Conservation (phyloP, 768 basidiomycete species). For the Pleurotus ostreatus region DNA sequence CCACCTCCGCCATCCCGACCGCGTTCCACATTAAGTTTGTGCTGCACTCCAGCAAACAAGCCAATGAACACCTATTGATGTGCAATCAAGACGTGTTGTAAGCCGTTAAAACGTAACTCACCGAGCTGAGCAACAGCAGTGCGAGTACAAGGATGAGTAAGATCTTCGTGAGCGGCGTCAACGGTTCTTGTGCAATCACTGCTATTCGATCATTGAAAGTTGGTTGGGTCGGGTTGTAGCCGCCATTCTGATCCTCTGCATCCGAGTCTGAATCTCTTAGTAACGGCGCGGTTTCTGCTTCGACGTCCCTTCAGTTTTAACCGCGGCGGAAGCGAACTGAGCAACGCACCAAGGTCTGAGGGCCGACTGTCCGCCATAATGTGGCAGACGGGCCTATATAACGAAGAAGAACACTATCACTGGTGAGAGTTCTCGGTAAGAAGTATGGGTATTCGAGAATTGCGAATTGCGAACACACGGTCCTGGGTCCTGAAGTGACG, state of each 20-base stretch:
- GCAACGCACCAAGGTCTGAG: too few species aligned
- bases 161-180: conserved; percentile 81
- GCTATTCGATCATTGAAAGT: conserved; percentile 43
- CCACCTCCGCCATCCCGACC: conserved; percentile 31
- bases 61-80: conserved; percentile 73
- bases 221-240: conserved; percentile 22
- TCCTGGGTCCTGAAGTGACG: too few species aligned
- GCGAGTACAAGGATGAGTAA: conserved; percentile 72
- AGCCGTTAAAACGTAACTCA: conserved; percentile 19
- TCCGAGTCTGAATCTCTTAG: conserved; percentile 47
- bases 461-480: too few species aligned
- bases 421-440: too few species aligned
- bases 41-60: conserved; percentile 86
- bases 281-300: conserved; percentile 61
- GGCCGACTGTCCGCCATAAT: conserved; percentile 42
- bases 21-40: conserved; percentile 56
- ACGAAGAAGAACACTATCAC: too few species aligned
- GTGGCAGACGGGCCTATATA: neutral
- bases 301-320: conserved; percentile 15
- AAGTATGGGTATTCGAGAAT: too few species aligned
- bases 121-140: conserved; percentile 75
- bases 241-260: conserved; percentile 19
- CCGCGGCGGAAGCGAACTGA: conserved; percentile 39
- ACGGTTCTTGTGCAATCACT: conserved; percentile 64
- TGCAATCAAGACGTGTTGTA: neutral